Percentiles rank a stretch among this genome's conserved stretches.
Conservation (phyloP, 2,329 filamentous ascomycete species). For the Apiospora koreana region DNA sequence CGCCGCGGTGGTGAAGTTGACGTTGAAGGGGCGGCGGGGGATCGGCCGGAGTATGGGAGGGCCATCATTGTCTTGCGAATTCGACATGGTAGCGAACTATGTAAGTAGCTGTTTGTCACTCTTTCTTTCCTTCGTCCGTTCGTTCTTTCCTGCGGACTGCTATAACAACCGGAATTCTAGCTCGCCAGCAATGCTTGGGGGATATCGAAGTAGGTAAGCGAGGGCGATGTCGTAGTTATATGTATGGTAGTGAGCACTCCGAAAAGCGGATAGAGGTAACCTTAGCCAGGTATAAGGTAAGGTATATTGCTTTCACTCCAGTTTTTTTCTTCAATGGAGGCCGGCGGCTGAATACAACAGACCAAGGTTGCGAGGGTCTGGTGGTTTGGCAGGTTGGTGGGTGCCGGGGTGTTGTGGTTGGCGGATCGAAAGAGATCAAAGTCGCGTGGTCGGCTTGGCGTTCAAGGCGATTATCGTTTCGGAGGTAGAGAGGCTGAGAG, state of each 20-base stretch:
- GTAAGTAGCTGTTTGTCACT: neutral
- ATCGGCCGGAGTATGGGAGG: conserved; percentile 67
- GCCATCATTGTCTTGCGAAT: conserved; percentile 35
- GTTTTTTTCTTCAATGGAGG: neutral
- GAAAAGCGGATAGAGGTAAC: neutral
- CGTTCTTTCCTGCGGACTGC: neutral
- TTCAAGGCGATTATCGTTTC: conserved; percentile 1
- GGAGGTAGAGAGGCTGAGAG: neutral
- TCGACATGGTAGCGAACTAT: neutral
- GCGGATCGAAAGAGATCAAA: neutral
- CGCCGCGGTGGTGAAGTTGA: conserved; percentile 46
- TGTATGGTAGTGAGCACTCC: neutral
- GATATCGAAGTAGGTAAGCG: neutral
- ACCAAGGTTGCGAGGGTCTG: neutral
- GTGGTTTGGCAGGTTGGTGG: neutral
- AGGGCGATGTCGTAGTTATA: conserved; percentile 5
- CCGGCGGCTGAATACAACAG: neutral
- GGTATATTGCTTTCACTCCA: neutral
- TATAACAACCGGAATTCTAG: neutral
- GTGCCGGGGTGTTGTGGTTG: neutral
- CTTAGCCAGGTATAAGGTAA: neutral
- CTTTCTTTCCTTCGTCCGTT: neutral
- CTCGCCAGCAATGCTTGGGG: neutral
- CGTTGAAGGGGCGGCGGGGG: conserved; percentile 70
- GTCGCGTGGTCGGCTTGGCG: conserved; percentile 2